phyloP scores from a whole-genome alignment of 1,284 basidiomycete genomes.

The Apiotrichum mycotoxinovorans region DNA sequence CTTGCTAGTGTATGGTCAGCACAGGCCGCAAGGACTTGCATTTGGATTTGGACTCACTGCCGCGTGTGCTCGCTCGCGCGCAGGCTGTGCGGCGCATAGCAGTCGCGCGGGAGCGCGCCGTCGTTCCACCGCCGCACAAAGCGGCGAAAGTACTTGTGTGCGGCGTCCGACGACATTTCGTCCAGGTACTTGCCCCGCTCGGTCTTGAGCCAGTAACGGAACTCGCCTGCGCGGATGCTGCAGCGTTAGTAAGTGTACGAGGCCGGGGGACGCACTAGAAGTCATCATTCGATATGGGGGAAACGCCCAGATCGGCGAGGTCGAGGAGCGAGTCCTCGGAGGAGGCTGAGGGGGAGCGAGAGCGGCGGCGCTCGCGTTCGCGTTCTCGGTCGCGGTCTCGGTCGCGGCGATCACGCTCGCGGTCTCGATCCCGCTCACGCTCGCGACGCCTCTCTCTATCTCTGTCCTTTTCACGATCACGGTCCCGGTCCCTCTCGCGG shows the following conservation, averaged over 20 bases:
- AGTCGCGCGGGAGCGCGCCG: constrained; percentile 35
- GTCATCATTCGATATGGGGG: constrained; percentile 42
- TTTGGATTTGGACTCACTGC: constrained; percentile 22
- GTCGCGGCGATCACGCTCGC: constrained; percentile 2
- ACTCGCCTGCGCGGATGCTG: constrained; percentile 35
- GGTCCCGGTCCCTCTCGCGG: constrained; percentile 6
- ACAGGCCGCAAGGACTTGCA: neutral
- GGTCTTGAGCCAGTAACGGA: constrained; percentile 41
- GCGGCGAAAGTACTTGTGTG: constrained; percentile 48
- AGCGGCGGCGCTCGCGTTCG: neutral
- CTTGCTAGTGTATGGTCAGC: constrained; percentile 23
- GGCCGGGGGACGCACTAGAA: constrained; percentile 50
- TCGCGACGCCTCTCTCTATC: neutral
- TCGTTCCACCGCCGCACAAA: constrained; percentile 50
- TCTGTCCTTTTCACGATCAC: constrained; percentile 1
- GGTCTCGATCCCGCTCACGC: neutral
- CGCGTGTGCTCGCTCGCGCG: constrained; percentile 36
- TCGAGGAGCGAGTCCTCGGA: constrained; percentile 36
- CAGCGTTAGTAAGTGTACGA: neutral
- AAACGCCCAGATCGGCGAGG: constrained; percentile 37
- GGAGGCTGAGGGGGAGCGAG: constrained; percentile 6
- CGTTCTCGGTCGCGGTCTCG: constrained; percentile 1
- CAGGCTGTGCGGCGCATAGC: constrained; percentile 26
- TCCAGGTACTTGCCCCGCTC: constrained; percentile 44
- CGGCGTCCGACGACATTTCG: constrained; percentile 38